Base-by-base conservation (phyloP, 352 stramenopile genomes). In the Phytophthora rubi region DNA sequence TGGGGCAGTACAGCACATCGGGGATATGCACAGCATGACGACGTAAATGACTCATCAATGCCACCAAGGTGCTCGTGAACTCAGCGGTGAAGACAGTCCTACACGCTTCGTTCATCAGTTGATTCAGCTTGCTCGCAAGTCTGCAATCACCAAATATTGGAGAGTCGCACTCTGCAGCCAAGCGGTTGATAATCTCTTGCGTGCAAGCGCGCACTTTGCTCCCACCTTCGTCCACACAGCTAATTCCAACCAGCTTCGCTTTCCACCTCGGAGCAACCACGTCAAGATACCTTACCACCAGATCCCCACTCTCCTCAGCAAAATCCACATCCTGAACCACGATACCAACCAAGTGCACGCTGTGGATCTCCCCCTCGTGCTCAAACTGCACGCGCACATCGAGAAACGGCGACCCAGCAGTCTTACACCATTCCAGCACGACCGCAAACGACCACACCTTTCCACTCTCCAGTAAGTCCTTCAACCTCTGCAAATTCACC, bases 341-440 rank as follows among this genome's bases (percentile, higher is more conserved):
- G 35, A 74, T 59, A 6, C 45, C 70, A 23, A 77, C 9, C 55
- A 77, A 65, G 4, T 77, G 70, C 12, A 65, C 59, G 16, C 28
- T 71, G 16, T 74, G 49, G 44, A 74, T 47, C 30, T 59, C 44
- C 5, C 70, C 66, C 0, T 53, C n/a, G 15, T 32, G 53, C 45
- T 74, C 70, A 62, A 77, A 77, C 6, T 65, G 70, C 21, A 77
- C 37, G 21, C 59, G 56, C 6, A 74, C 60, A 39, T 74, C 70
- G n/a, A 73, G 59, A 59, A 68, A 77, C 9, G 59, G 44, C 12
- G 66, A 71, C 0, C 59, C 70, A 44, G 64, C 65, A n/a, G 37
- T 54, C 21, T 54, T 66, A 16, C 32, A 54, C 10, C 21, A 30
- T 13, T 73, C 65, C 42, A 77, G 13, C 10, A 51, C 26, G n/a